Percentiles rank a stretch among this genome's conserved stretches.
Evolutionary conservation across 2,329 filamentous ascomycete species (phyloP).

Genomic region (Cladophialophora exuberans): DNA sequence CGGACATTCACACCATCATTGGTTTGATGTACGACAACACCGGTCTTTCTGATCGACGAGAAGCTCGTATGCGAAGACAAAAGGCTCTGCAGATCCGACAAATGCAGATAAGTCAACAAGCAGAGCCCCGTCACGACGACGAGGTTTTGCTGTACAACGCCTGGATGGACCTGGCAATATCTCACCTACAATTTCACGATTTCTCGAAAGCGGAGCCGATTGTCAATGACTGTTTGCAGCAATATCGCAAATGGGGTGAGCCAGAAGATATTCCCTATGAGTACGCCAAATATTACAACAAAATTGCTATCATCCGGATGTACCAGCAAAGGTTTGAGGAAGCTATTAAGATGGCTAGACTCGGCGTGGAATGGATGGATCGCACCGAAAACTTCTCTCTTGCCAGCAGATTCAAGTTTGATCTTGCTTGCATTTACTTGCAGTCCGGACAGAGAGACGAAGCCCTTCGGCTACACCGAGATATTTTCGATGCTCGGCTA

Average conservation of each 20-base stretch:
- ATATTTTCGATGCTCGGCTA: neutral
- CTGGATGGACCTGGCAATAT: neutral
- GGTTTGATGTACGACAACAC: neutral
- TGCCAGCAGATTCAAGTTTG: neutral
- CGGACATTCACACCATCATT: neutral
- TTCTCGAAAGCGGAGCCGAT: neutral
- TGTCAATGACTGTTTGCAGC: neutral
- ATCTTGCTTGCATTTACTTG: neutral
- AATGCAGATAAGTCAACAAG: neutral
- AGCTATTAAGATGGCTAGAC: neutral
- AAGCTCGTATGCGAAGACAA: neutral
- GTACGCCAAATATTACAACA: constrained; percentile 1
- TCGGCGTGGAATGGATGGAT: constrained; percentile 1
- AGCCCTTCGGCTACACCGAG: constrained; percentile 1
- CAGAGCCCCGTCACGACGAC: neutral
- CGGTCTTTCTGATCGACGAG: neutral
- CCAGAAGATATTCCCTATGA: constrained; percentile 4
- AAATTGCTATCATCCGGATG: constrained; percentile 3
- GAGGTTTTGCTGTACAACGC: constrained; percentile 2
- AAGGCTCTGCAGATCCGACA: neutral
- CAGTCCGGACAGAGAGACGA: neutral
- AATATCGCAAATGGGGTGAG: constrained; percentile 1
- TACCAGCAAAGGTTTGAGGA: neutral
- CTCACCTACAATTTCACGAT: constrained; percentile 1
- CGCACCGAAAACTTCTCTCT: neutral